Conservation (phyloP, 257 asterid species). For the Sherardia arvensis region DNA sequence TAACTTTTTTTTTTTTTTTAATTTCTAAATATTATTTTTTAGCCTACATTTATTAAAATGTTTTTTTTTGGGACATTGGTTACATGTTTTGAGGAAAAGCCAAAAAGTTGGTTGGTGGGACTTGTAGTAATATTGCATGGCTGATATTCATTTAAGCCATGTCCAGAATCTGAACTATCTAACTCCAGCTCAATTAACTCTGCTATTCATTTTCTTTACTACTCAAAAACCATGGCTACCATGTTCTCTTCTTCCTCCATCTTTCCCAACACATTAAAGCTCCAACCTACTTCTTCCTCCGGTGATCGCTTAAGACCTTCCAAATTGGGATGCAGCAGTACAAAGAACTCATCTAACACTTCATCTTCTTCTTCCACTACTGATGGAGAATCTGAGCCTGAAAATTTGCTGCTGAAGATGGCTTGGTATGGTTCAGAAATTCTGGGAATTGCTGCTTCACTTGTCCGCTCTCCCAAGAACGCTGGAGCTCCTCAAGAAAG, state of each 20-base stretch:
- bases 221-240: slow-evolving; percentile 33
- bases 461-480: slow-evolving; percentile 47
- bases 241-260: slow-evolving; percentile 25
- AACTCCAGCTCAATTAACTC: background rate
- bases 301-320: slow-evolving; percentile 4
- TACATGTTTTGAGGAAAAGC: background rate
- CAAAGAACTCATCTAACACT: slow-evolving; percentile 24
- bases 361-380: slow-evolving; percentile 10
- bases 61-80: too few relatives aligned
- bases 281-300: slow-evolving; percentile 4
- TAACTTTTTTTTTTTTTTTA: too few relatives aligned
- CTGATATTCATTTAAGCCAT: slow-evolving; percentile 5
- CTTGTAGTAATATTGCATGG: slow-evolving; percentile 5
- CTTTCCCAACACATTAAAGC: slow-evolving; percentile 16
- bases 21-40: too few relatives aligned
- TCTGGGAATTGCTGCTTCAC: slow-evolving; percentile 82
- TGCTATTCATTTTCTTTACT: background rate
- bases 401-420: slow-evolving; percentile 52
- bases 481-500: slow-evolving; percentile 20
- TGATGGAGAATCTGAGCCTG: slow-evolving; percentile 30
- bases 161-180: background rate
- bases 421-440: slow-evolving; percentile 92
- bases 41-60: too few relatives aligned
- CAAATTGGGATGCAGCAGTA: slow-evolving; percentile 22
- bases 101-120: background rate